phyloP scores from a whole-genome alignment of 768 basidiomycete genomes.

The Pleurotus eryngii region DNA sequence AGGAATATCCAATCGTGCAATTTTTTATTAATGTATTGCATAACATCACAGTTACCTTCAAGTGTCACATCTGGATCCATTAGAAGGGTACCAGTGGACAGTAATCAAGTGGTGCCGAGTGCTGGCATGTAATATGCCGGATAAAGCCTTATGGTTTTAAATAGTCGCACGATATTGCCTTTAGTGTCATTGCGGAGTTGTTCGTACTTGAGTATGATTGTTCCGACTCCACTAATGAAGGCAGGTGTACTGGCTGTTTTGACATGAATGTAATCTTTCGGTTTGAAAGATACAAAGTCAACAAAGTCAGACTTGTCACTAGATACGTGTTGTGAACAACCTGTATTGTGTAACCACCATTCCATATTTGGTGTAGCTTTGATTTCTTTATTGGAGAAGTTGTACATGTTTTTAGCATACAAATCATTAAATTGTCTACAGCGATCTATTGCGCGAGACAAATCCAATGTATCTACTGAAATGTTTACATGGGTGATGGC shows the following conservation, averaged over 20 bases:
- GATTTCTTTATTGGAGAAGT: too few species aligned
- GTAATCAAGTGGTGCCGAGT: neutral
- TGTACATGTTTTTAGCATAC: too few species aligned
- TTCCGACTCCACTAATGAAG: neutral
- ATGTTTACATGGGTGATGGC: too few species aligned
- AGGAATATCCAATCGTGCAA: neutral
- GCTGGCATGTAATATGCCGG: neutral
- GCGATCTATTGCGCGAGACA: too few species aligned
- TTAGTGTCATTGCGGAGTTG: neutral
- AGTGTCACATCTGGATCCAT: neutral
- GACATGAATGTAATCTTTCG: neutral
- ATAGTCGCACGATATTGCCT: neutral
- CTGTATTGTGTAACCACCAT: neutral
- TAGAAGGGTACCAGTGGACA: neutral
- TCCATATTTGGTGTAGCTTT: neutral
- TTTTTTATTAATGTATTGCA: neutral
- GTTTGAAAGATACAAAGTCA: neutral
- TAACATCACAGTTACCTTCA: neutral
- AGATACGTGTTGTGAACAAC: slow-evolving; percentile 2
- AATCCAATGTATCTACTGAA: too few species aligned
- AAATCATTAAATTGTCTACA: too few species aligned
- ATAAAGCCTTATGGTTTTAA: neutral
- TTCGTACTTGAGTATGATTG: neutral
- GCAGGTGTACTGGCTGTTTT: neutral
- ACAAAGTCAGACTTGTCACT: slow-evolving; percentile 12